phyloP scores from a whole-genome alignment of 1,284 basidiomycete species.

The Hemileia vastatrix region DNA sequence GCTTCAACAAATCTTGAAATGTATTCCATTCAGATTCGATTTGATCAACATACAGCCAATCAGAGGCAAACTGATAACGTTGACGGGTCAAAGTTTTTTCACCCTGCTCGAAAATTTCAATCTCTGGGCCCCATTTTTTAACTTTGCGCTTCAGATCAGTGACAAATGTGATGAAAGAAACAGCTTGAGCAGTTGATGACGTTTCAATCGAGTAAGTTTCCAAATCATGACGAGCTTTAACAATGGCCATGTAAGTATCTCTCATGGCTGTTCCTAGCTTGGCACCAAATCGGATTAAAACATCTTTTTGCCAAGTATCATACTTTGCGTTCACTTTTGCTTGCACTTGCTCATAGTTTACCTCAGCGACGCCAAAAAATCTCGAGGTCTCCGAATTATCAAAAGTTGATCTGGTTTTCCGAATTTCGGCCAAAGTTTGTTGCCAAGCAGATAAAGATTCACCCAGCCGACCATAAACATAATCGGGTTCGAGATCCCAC shows the following conservation, averaged over 20 bases:
- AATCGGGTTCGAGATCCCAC: slow-evolving; percentile 96
- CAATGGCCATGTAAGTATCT: slow-evolving; percentile 83
- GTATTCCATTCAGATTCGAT: slow-evolving; percentile 96
- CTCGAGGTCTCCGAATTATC: slow-evolving; percentile 91
- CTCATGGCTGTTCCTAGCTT: slow-evolving; percentile 91
- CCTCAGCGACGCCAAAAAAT: slow-evolving; percentile 75
- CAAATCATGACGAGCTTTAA: slow-evolving; percentile 85
- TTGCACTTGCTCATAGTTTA: slow-evolving; percentile 97
- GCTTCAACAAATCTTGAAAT: slow-evolving; percentile 91
- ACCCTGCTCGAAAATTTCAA: slow-evolving; percentile 82
- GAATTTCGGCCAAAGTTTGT: slow-evolving; percentile 84
- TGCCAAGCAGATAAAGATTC: slow-evolving; percentile 90
- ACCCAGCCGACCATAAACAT: slow-evolving; percentile 86
- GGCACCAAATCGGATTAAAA: slow-evolving; percentile 77
- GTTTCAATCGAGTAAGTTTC: slow-evolving; percentile 61
- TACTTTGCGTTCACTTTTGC: slow-evolving; percentile 96
- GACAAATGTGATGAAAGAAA: slow-evolving; percentile 97
- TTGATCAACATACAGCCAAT: slow-evolving; percentile 98
- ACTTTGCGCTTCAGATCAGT: slow-evolving; percentile 97
- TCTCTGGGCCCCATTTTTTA: slow-evolving; percentile 92
- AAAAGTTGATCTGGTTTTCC: slow-evolving; percentile 87
- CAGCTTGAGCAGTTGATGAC: slow-evolving; percentile 77
- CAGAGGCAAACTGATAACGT: slow-evolving; percentile 87
- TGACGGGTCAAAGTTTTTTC: slow-evolving; percentile 96
- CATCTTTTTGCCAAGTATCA: slow-evolving; percentile 93